These are phyloP conservation scores for Blastobotrys illinoisensis DNA, from an alignment of 1,139 yeast species.

Conservation along the genomic window DNA sequence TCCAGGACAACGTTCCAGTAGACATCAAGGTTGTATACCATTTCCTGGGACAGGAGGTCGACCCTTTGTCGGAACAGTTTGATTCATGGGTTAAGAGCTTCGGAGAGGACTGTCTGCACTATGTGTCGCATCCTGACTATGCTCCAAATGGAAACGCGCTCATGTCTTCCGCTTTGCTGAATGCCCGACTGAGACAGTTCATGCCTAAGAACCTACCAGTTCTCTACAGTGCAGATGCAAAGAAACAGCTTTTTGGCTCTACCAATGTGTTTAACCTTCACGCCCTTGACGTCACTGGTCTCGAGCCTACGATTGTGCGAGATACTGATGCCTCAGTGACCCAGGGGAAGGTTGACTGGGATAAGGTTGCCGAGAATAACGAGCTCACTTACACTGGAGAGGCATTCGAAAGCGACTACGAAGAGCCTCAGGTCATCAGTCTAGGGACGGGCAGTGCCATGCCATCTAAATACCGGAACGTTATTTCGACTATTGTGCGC, in stretches of 20 bases:
- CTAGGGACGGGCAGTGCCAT: constrained; percentile 93
- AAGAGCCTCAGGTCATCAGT: constrained; percentile 56
- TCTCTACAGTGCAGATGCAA: constrained; percentile 35
- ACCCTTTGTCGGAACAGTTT: constrained; percentile 40
- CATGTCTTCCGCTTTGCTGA: constrained; percentile 48
- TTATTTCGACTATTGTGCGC: constrained; percentile 68
- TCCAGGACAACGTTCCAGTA: constrained; percentile 19
- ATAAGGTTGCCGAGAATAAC: constrained; percentile 1
- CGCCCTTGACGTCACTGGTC: constrained; percentile 15
- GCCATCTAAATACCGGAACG: constrained; percentile 83
- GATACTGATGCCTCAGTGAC: constrained; percentile 10
- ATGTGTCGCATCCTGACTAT: constrained; percentile 63
- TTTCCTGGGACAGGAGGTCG: constrained; percentile 60
- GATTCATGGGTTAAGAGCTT: constrained; percentile 45
- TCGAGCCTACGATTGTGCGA: constrained; percentile 20
- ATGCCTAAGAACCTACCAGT: constrained; percentile 49
- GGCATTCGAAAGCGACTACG: neutral
- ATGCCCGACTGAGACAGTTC: constrained; percentile 53
- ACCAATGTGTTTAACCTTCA: constrained; percentile 14
- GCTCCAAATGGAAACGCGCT: constrained; percentile 58
- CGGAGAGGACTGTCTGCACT: constrained; percentile 50
- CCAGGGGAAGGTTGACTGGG: constrained; percentile 15
- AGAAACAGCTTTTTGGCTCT: constrained; percentile 14
- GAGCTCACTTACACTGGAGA: neutral
- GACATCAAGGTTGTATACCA: constrained; percentile 59